Base-by-base conservation (phyloP, 805 yeast species). In the Candida pseudoglaebosa region DNA sequence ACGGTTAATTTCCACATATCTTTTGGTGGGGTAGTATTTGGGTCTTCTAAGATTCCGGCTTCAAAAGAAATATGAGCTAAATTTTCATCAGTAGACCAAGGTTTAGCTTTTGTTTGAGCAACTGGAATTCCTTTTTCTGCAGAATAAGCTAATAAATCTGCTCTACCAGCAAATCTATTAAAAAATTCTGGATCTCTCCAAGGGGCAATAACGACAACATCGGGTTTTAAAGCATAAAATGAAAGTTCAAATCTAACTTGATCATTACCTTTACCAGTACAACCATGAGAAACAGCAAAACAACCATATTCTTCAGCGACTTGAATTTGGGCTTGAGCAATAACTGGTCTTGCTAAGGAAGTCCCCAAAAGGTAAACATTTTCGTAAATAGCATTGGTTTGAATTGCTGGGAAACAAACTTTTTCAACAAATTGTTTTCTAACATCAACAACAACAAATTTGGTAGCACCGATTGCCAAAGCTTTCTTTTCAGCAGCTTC, bases 11-110 rank as follows among this genome's bases (percentile, higher is more conserved):
- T 93, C 99, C 99, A 93, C 99, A 93, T 93, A 67, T 93, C 99
- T 75, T 90, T 91, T 70, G 99, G 99, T 49, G 99, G 99, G 38
- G 99, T 93, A 54, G 91, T 82, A 67, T 93, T 86, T 61, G 99
- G 99, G 71, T 93, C 96, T 73, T 93, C 99, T 59, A 93, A 80
- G 53, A 93, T 93, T 70, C 99, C 99, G 48, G 99, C 99, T 76
- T 93, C 99, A 65, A 86, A 93, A 28, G 98, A 91, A 65, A 93
- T 93, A 70, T 93, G 99, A 34, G 98, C 99, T 80, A 91, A 73
- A 78, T 93, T 93, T 74, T 93, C 99, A 65, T 93, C 99, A 42
- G 99, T 93, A 26, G 98, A 90, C 99, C 99, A 93, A 54, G 99
- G 99, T 75, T 93, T 93, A 49, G 98, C 88, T 69, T 89, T 89